A percentile compares a stretch with the other conserved stretches of the same genome.
phyloP scores from a whole-genome alignment of 352 stramenopile genomes.

The Phytopythium ostracodes region DNA sequence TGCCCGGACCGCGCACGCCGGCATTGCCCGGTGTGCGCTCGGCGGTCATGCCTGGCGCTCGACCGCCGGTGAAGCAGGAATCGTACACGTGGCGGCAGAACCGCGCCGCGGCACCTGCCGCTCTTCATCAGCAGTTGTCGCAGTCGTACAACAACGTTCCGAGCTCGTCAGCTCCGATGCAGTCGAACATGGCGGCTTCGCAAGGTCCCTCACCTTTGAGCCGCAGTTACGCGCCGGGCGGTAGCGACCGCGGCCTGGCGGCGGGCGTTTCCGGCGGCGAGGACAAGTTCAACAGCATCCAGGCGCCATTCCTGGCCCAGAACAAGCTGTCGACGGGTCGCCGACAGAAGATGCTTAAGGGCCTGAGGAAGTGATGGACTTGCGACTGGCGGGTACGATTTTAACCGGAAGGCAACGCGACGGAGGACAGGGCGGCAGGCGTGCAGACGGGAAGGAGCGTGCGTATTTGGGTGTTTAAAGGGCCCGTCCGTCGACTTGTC shows the following conservation, averaged over 20 bases:
- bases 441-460: not conserved
- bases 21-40: conserved; percentile 1
- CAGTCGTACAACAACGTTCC: conserved; percentile 34
- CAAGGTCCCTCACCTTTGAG: conserved; percentile 57
- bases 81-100: conserved; percentile 69
- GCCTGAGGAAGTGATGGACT: conserved; percentile 67
- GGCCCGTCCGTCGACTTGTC: not conserved
- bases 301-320: conserved; percentile 80
- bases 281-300: conserved; percentile 84
- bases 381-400: not conserved
- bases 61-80: conserved; percentile 41
- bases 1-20: conserved; percentile 12
- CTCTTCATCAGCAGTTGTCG: conserved; percentile 20
- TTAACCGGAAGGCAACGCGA: not conserved
- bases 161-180: conserved; percentile 25
- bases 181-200: conserved; percentile 9
- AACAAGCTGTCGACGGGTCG: conserved; percentile 85
- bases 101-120: conserved; percentile 21
- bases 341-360: conserved; percentile 88
- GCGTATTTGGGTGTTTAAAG: conserved; percentile 1
- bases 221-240: conserved; percentile 43
- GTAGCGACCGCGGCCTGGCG: conserved; percentile 36
- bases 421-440: not conserved
- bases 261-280: conserved; percentile 45
- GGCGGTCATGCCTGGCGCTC: conserved; percentile 14